These are phyloP conservation scores for Suillus lakei DNA, from an alignment of 768 basidiomycete genomes.

Conservation along the genomic window DNA sequence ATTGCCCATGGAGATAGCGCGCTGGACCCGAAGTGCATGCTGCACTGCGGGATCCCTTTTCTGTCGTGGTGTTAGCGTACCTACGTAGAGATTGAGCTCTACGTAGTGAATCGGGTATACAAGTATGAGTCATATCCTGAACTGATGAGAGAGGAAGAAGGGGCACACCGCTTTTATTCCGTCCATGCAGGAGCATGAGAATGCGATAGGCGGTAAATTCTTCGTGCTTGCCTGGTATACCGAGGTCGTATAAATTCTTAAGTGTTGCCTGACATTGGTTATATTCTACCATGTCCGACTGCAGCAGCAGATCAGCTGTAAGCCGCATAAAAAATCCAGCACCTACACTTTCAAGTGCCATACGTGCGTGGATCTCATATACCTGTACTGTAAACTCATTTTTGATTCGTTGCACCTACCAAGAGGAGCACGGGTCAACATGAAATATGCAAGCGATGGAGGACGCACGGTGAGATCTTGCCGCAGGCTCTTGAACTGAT, in stretches of 20 bases:
- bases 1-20: constrained; percentile 89
- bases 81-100: constrained; percentile 97
- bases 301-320: constrained; percentile 21
- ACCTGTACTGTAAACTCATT: constrained; percentile 97
- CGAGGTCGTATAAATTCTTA: constrained; percentile 89
- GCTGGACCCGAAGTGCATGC: constrained; percentile 90
- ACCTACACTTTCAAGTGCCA: constrained; percentile 90
- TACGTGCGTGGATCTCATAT: constrained; percentile 97
- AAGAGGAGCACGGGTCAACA: constrained; percentile 14
- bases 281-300: constrained; percentile 99
- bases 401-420: constrained; percentile 96
- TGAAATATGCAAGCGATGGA: constrained; percentile 16
- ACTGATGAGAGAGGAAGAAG: constrained; percentile 2
- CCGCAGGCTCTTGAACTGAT: constrained; percentile 96
- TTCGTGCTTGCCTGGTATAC: constrained; percentile 89
- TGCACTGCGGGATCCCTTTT: constrained; percentile 79
- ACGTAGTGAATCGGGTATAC: constrained; percentile 14
- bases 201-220: constrained; percentile 99
- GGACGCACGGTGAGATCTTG: constrained; percentile 94
- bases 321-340: constrained; percentile 16
- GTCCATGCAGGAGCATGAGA: constrained; percentile 92
- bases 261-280: constrained; percentile 96
- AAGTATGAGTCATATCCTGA: constrained; percentile 5
- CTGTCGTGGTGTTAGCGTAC: constrained; percentile 94
- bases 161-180: constrained; percentile 88